Conservation (phyloP, 768 basidiomycete species). For the Leccinum rimulosum region DNA sequence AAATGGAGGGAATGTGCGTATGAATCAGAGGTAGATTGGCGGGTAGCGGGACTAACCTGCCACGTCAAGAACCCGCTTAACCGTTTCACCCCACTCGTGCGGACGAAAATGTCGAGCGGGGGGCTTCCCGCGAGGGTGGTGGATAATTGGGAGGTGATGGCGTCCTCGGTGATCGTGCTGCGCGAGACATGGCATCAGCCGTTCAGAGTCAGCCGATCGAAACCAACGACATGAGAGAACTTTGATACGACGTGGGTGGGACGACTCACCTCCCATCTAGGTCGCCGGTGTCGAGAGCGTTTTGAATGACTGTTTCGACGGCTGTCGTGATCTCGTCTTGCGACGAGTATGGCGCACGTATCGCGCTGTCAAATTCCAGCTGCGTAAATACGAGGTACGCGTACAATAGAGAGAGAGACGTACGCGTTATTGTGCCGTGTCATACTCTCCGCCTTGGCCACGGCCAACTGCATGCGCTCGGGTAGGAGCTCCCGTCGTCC, state of each 20-base stretch:
- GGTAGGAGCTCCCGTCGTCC: conserved; percentile 80
- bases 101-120: conserved; percentile 84
- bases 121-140: conserved; percentile 65
- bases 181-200: not conserved
- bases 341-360: conserved; percentile 88
- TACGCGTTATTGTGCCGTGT: conserved; percentile 75
- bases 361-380: conserved; percentile 53
- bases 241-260: not conserved
- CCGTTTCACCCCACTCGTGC: conserved; percentile 81
- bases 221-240: conserved; percentile 1
- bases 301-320: conserved; percentile 25
- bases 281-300: conserved; percentile 34
- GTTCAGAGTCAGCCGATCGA: not conserved
- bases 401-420: not conserved
- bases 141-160: conserved; percentile 66
- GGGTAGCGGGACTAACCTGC: conserved; percentile 66
- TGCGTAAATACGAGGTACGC: not conserved
- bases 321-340: conserved; percentile 50
- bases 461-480: conserved; percentile 63
- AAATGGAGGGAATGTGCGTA: not conserved
- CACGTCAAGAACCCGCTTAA: conserved; percentile 79
- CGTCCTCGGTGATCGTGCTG: conserved; percentile 60
- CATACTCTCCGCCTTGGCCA: conserved; percentile 68
- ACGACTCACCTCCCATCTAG: conserved; percentile 26
- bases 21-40: not conserved